Evolutionary conservation across 306 rosid genomes (phyloP), one percentile per base, ranked within the genome.

Genomic region (Echinosophora koreensis): DNA sequence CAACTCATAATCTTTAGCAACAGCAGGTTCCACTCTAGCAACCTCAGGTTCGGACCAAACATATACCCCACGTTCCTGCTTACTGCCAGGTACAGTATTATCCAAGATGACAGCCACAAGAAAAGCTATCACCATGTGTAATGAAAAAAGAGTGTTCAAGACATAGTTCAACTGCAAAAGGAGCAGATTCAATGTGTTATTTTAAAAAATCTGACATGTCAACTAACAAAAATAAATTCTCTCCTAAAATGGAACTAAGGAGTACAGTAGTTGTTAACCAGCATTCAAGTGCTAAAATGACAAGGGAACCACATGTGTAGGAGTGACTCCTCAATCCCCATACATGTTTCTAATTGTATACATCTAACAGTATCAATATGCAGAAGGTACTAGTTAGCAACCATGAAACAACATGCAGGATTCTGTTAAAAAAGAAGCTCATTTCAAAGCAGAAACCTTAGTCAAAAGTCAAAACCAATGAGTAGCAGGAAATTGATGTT

Each of bases 71-170:
- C 98, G 97, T 86, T 95, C 99, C 80, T 87, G 94, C 83, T 76
- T 83, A 76, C 93, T 90, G 44, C 99, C 99, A n/a, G 99, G 99
- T 42, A 95, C 99, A 3, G 99, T 92, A 74, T 95, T 95, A 79
- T 95, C 99, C 77, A 95, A 93, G 80, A 95, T 84, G 72, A 91
- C 82, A 56, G 99, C 97, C 15, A 86, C 94, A 8, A 91, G 86
- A 85, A 94, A 91, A 59, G 96, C 97, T n/a, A 92, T 73, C 85
- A 94, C 94, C 97, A 92, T 92, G 89, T 92, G 87, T 59, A 92
- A 72, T 0, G 98, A 94, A 67, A 90, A 79, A 72, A 92, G 82
- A 5, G 97, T 90, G 91, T 92, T 94, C 75, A 94, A 64, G 35
- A 89, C 69, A 69, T 89, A 94, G 86, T 92, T 92, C 82, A 90